Evolutionary conservation across 352 stramenopile species (phyloP).

Genomic region (Phytopythium litorale): DNA sequence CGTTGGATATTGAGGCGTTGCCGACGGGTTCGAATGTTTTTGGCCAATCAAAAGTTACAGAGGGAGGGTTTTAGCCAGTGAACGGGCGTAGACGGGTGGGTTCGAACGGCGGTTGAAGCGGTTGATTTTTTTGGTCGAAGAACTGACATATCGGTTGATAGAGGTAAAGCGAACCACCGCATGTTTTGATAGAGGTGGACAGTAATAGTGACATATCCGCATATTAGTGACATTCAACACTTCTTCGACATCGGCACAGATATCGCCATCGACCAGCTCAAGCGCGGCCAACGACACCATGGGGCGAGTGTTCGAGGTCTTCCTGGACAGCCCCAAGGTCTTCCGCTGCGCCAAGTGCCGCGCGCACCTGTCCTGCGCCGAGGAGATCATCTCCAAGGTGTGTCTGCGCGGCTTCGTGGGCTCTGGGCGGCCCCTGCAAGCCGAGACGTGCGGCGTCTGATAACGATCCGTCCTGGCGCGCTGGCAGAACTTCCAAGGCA

Average conservation of each 20-base stretch:
- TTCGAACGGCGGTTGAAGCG: neutral
- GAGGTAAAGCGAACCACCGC: too few species aligned
- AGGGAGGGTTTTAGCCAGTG: neutral
- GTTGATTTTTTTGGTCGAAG: too few species aligned
- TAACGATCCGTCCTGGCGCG: neutral
- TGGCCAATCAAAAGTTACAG: too few species aligned
- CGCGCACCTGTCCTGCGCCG: slow-evolving; percentile 88
- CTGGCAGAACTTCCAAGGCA: slow-evolving; percentile 71
- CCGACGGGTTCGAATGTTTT: too few species aligned
- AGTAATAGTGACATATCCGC: neutral
- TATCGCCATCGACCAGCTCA: neutral
- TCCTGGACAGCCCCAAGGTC: slow-evolving; percentile 87
- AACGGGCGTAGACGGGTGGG: neutral
- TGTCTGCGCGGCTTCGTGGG: slow-evolving; percentile 9
- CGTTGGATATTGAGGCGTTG: too few species aligned
- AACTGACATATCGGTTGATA: slow-evolving; percentile 2
- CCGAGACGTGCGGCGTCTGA: neutral
- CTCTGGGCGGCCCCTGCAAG: neutral
- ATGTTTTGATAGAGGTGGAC: neutral
- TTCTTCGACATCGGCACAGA: slow-evolving; percentile 1
- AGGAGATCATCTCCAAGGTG: slow-evolving; percentile 95
- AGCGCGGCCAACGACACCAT: slow-evolving; percentile 18
- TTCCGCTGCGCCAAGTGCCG: slow-evolving; percentile 91
- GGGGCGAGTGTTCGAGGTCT: slow-evolving; percentile 87
- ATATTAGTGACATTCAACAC: neutral